Evolutionary conservation across 1,139 yeast species (phyloP), one percentile per base, ranked within the genome.

Genomic region (Candida sojae): DNA sequence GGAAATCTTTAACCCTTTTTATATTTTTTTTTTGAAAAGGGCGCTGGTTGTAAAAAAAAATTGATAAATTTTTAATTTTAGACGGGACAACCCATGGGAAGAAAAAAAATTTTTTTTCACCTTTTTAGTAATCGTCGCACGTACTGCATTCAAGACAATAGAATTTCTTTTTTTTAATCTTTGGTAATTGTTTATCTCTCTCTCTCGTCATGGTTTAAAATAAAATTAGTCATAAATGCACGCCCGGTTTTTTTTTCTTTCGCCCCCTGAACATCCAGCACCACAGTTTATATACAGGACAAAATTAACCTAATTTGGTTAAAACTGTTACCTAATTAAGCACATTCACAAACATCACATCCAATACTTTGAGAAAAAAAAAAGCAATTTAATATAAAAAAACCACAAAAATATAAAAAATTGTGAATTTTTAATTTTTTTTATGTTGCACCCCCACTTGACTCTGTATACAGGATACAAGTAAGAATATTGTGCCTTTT

Each of bases 1-100:
- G 48, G 46, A 43, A 39, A 46, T 39, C 21, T 39, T 23, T 17
- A 34, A 33, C 42, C 46, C 42, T 36, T 46, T 49, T 36, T 47
- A 49, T 47, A 47, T 42, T 21, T n/a, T 26, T 32, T 29, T 11
- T n/a, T n/a, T n/a, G n/a, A n/a, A n/a, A 39, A 41, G 31, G 21
- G 33, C 33, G n/a, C 1, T 30, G 12, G n/a, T 29, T 4, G 12
- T n/a, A 41, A 25, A 17, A 9, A 12, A 21, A 13, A 41, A n/a
- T n/a, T n/a, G n/a, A n/a, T n/a, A n/a, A n/a, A n/a, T n/a, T n/a
- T n/a, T n/a, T n/a, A n/a, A n/a, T n/a, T n/a, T n/a, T n/a, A n/a
- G n/a, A n/a, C n/a, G n/a, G n/a, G n/a, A n/a, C 36, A 33, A 5
- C 10, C 6, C 36, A 17, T 13, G 4, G 13, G 10, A 17, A 10